Base-by-base conservation (phyloP, 305 asterid genomes). In the Solanum hybrid region DNA sequence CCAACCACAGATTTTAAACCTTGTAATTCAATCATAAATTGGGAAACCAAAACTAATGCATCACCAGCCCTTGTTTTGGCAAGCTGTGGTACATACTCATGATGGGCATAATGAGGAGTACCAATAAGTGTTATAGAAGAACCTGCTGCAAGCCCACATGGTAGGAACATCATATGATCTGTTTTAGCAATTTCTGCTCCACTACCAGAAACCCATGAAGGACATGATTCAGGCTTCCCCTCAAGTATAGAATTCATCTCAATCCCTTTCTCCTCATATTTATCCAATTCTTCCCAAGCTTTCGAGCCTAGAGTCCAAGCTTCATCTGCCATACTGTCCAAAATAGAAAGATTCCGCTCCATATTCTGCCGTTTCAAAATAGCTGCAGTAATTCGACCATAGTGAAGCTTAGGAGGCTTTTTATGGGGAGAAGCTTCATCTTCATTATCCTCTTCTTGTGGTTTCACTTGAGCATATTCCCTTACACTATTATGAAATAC, bases 121-220 rank as follows among this genome's bases (percentile, higher is more conserved):
- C 98, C 99, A 91, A 97, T 92, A 75, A 96, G 93, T 10, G 99
- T 98, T 89, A 98, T 90, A 34, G 99, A 95, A 89, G 99, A 98
- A 89, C 99, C 99, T 76, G 97, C 98, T 82, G 99, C 97, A 91
- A 98, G 98, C 60, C 99, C 99, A 88, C 99, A 98, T 17, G 98
- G 98, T 91, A 98, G 98, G 92, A 94, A 94, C 98, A 95, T 93
- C 69, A 97, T 79, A 37, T 85, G 87, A 91, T 93, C 96, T 86
- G 89, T 94, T 92, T 91, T 92, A 64, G 91, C 90, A 89, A 96
- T 86, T 82, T 98, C 95, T 91, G 93, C 96, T 88, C 95, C 98
- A 86, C 82, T 93, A 93, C 90, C 88, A 16, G 96, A 93, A 90
- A 98, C 95, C 97, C 96, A 95, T 16, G 98, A 95, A 90, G 99